Evolutionary conservation across 441 rosid species (phyloP).

Genomic region (Melastoma candidum): DNA sequence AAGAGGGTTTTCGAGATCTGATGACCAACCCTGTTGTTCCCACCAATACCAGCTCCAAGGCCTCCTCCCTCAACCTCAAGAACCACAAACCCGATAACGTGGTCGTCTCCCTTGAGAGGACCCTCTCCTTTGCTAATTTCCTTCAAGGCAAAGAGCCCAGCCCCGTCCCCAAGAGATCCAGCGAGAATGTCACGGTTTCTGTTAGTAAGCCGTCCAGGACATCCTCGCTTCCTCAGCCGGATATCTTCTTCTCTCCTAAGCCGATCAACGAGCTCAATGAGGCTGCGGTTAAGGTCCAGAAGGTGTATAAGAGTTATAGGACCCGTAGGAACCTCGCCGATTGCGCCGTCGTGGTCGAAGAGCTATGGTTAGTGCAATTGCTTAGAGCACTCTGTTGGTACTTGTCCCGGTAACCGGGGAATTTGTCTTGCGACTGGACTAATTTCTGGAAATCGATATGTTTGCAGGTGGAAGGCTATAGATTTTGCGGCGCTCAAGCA

Average conservation of each 20-base stretch:
- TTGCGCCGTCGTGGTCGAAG: conserved; percentile 59
- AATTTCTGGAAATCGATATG: background rate
- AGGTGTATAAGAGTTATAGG: conserved; percentile 60
- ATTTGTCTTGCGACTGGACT: background rate
- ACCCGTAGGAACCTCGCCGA: conserved; percentile 65
- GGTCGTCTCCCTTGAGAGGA: conserved; percentile 18
- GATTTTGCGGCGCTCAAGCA: conserved; percentile 60
- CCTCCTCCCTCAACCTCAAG: conserved; percentile 29
- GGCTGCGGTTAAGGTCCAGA: conserved; percentile 60
- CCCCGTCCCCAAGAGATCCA: conserved; percentile 5
- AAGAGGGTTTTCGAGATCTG: conserved; percentile 20
- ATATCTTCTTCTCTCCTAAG: conserved; percentile 47
- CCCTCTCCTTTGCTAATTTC: conserved; percentile 39
- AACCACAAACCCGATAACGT: conserved; percentile 38
- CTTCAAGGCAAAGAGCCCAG: conserved; percentile 16
- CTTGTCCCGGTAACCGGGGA: background rate
- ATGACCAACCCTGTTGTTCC: conserved; percentile 23
- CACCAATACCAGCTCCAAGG: conserved; percentile 17
- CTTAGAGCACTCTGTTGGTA: too few species aligned
- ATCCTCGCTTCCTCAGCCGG: conserved; percentile 40
- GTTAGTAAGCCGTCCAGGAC: conserved; percentile 18
- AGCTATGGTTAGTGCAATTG: conserved; percentile 37
- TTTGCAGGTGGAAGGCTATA: conserved; percentile 72
- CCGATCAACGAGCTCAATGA: conserved; percentile 68
- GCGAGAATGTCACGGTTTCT: conserved; percentile 14